phyloP scores from a whole-genome alignment of 345 rosid species.

The Arabidopsis thaliana region DNA sequence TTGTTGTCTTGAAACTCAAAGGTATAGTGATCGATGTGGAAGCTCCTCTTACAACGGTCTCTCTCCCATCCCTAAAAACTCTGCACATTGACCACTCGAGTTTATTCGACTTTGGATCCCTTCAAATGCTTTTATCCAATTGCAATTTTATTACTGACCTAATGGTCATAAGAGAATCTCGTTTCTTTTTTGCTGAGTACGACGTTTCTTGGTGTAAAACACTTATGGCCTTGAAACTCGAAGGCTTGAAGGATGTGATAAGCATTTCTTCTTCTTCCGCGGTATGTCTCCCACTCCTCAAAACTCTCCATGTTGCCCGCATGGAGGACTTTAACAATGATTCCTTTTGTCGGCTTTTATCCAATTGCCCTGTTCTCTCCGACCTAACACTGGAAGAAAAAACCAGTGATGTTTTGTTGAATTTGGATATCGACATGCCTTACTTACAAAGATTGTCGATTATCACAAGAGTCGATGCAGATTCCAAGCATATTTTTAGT shows the following conservation, averaged over 20 bases:
- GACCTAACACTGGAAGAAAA: background rate
- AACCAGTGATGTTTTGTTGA: background rate
- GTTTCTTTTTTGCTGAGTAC: background rate
- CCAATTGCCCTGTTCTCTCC: slow-evolving; percentile 8
- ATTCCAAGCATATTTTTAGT: background rate
- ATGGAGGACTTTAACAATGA: background rate
- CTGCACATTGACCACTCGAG: slow-evolving; percentile 1
- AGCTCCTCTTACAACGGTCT: slow-evolving; percentile 5
- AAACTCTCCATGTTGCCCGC: slow-evolving; percentile 6
- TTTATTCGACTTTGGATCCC: background rate
- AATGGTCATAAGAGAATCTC: background rate
- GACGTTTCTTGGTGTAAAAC: slow-evolving; percentile 14
- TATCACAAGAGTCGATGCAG: background rate
- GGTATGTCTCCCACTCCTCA: slow-evolving; percentile 20
- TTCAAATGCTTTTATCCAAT: background rate
- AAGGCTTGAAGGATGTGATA: background rate
- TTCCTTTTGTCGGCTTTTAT: background rate
- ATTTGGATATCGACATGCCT: slow-evolving; percentile 6
- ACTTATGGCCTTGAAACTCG: slow-evolving; percentile 21
- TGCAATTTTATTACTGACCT: slow-evolving; percentile 14
- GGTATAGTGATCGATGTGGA: slow-evolving; percentile 1
- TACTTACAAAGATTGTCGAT: background rate
- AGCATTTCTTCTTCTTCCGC: background rate
- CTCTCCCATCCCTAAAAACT: slow-evolving; percentile 14
- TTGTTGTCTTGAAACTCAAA: slow-evolving; percentile 20